phyloP scores from a whole-genome alignment of 2,329 filamentous ascomycete species.

The Curvularia sp. region DNA sequence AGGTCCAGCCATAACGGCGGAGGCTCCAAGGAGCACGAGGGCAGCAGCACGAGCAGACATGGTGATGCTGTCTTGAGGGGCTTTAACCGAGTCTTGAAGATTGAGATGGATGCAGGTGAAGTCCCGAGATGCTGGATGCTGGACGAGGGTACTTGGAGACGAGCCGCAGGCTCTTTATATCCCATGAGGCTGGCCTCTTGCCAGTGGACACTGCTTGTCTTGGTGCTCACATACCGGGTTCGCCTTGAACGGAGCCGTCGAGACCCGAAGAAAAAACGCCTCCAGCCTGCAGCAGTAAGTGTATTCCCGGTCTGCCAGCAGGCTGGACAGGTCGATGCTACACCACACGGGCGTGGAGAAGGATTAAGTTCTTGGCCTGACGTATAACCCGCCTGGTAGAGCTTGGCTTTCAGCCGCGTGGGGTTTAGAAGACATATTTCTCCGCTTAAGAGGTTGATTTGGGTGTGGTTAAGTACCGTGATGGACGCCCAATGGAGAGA shows the following conservation, averaged over 20 bases:
- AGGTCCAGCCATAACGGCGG: constrained; percentile 39
- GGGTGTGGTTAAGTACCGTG: constrained; percentile 36
- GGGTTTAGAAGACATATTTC: constrained; percentile 19
- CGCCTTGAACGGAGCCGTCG: constrained; percentile 17
- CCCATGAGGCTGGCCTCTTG: neutral
- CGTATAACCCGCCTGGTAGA: constrained; percentile 25
- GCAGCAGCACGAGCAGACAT: constrained; percentile 37
- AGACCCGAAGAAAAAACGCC: constrained; percentile 25
- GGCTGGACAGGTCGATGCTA: constrained; percentile 15
- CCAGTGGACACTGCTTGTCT: constrained; percentile 9
- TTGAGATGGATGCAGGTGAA: constrained; percentile 25
- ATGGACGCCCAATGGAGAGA: constrained; percentile 34
- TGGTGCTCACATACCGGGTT: constrained; percentile 31
- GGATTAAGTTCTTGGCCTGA: constrained; percentile 28
- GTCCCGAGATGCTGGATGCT: constrained; percentile 35
- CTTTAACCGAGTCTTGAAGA: constrained; percentile 9
- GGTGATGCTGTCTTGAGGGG: constrained; percentile 10
- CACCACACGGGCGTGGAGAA: constrained; percentile 15
- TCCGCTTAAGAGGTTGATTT: constrained; percentile 13
- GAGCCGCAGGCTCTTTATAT: constrained; percentile 33
- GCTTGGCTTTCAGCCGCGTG: constrained; percentile 17
- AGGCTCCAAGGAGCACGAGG: constrained; percentile 38
- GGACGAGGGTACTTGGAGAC: constrained; percentile 17
- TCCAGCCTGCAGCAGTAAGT: constrained; percentile 18
- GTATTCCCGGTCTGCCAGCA: constrained; percentile 10